Conservation (phyloP, 1,284 basidiomycete genomes). For the Inonotus hispidus region DNA sequence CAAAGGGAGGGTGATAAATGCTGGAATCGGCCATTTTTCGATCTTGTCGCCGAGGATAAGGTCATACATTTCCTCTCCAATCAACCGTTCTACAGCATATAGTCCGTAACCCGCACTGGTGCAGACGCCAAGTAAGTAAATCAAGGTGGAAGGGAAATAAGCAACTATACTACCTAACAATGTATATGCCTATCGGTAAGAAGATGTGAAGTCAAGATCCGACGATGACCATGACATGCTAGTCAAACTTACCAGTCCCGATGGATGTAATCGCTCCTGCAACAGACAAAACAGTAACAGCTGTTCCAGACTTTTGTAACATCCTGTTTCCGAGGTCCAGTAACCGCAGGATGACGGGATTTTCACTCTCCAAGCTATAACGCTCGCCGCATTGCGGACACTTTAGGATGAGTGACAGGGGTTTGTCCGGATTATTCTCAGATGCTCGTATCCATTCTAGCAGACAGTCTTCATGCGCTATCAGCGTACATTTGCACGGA, state of each 20-base stretch:
- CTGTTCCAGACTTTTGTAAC: conserved; percentile 44
- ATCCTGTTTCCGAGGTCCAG: conserved; percentile 44
- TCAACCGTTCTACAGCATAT: conserved; percentile 61
- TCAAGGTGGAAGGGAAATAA: background rate
- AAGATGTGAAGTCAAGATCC: background rate
- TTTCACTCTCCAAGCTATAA: conserved; percentile 63
- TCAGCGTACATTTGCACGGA: conserved; percentile 71
- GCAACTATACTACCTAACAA: conserved; percentile 23
- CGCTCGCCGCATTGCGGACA: conserved; percentile 70
- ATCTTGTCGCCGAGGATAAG: conserved; percentile 59
- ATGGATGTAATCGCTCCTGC: conserved; percentile 39
- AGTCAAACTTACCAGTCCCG: conserved; percentile 34
- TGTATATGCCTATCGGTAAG: conserved; percentile 50
- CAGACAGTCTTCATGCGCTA: conserved; percentile 74
- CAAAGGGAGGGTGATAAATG: conserved; percentile 64
- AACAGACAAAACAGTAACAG: conserved; percentile 42
- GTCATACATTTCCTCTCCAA: conserved; percentile 60
- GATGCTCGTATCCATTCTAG: conserved; percentile 70
- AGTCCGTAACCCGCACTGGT: conserved; percentile 59
- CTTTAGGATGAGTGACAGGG: conserved; percentile 54
- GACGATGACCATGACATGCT: background rate
- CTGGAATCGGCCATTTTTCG: conserved; percentile 63
- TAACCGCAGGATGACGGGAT: conserved; percentile 44
- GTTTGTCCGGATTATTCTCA: conserved; percentile 46
- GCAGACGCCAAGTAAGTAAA: conserved; percentile 23